Evolutionary conservation across 2,329 filamentous ascomycete genomes (phyloP), one percentile per base, ranked within the genome.

Genomic region (Verticillium nonalfalfae): DNA sequence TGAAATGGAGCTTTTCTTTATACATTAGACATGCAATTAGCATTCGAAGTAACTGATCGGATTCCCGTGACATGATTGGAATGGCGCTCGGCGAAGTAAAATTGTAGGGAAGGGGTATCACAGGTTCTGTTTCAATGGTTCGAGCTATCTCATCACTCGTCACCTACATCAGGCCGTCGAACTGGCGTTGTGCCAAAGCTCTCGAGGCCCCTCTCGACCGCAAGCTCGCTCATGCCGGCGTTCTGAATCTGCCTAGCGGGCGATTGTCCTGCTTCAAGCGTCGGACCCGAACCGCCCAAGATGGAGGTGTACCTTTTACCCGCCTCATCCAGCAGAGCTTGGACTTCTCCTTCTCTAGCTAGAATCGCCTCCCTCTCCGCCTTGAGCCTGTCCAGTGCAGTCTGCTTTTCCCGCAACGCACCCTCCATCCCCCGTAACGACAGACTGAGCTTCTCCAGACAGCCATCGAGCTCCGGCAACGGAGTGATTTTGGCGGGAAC

Each of bases 291-390:
- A 13, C 54, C 59, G 0, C 74, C 76, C 68, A 82, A 73, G 0
- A 74, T 76, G 15, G 79, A 74, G 62, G 81, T 78, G 57, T 84
- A 83, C 64, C 81, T 82, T 63, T 90, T 86, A 0, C 91, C 93
- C 0, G 92, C 91, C 72, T 95, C 89, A 71, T 92, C 89, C 59
- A 98, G 77, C 60, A 96, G 77, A 21, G 83, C 81, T 74, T 97
- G 93, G 0, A 97, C 89, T 73, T 95, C 90, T 5, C 80, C 82
- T 74, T 97, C 90, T 62, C 92, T 81, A 64, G 82, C 79, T 4
- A 83, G 75, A 52, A 97, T 82, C 35, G 90, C 84, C 3, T 80
- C 77, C 69, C 88, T 90, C 71, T 96, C 91, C 62, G 79, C 79
- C 66, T 85, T 82, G 57, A 93, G 76, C 56, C 85, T 85, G 66